A percentile compares a stretch with the other conserved stretches of the same genome.
phyloP scores from a whole-genome alignment of 495 filamentous ascomycete genomes.

The Beverwykella pulmonaria region DNA sequence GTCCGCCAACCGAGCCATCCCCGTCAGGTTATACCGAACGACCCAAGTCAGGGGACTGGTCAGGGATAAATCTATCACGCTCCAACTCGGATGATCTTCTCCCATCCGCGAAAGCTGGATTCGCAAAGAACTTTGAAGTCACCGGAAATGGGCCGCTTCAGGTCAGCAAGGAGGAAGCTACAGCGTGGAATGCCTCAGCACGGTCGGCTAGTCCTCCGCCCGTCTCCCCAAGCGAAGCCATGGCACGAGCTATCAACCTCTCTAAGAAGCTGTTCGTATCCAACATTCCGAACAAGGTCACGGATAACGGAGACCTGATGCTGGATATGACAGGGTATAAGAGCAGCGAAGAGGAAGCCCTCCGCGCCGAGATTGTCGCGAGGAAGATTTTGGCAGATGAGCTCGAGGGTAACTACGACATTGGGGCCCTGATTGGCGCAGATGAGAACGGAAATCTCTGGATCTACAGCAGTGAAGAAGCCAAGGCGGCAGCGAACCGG shows the following conservation, averaged over 20 bases:
- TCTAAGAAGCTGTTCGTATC: constrained; percentile 85
- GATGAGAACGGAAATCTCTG: constrained; percentile 95
- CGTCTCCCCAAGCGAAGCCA: constrained; percentile 71
- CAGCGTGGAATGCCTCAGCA: constrained; percentile 42
- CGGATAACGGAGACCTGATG: constrained; percentile 94
- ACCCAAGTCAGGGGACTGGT: constrained; percentile 40
- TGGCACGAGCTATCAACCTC: constrained; percentile 78
- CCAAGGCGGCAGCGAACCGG: constrained; percentile 73
- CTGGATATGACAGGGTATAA: constrained; percentile 98
- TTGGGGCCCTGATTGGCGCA: constrained; percentile 90
- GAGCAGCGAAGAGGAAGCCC: constrained; percentile 83
- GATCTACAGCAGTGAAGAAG: constrained; percentile 98
- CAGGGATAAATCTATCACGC: constrained; percentile 22
- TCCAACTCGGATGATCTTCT: constrained; percentile 36
- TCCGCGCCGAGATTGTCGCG: constrained; percentile 88
- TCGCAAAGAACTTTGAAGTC: constrained; percentile 18
- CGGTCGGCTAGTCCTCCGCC: constrained; percentile 77
- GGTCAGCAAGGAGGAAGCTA: constrained; percentile 30
- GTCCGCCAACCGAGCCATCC: constrained; percentile 41
- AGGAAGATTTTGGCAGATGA: constrained; percentile 96
- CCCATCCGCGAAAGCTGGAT: constrained; percentile 24
- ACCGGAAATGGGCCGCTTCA: constrained; percentile 25
- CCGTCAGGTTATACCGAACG: constrained; percentile 53
- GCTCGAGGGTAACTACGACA: constrained; percentile 91
- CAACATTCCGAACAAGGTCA: constrained; percentile 91